Base-by-base conservation (phyloP, 805 yeast genomes). In the Ogataea paraovalis region DNA sequence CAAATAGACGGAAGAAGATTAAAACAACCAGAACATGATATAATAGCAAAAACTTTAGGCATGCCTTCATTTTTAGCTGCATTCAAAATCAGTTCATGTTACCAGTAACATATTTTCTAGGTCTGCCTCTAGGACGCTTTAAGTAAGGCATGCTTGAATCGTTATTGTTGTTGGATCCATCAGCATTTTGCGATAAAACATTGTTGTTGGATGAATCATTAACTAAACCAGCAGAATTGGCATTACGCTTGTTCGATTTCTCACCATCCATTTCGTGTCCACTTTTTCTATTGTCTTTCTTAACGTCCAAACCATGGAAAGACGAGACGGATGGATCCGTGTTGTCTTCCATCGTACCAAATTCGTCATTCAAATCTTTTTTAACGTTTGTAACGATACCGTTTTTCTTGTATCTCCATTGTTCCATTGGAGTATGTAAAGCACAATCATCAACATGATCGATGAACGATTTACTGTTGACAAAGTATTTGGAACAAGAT, bases 391-490 rank as follows among this genome's bases (percentile, higher is more conserved):
- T 55, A 18, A 65, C 58, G 16, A 56, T 49, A 8, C 69, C 68
- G 48, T 61, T 65, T 37, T 63, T 65, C 43, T 62, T 64, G 47
- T 54, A 63, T 28, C 59, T 54, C 68, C 68, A 64, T 36, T 55
- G 57, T 28, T 67, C 65, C 68, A 44, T 65, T 27, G 68, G 68
- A 2, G 68, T 62, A 39, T 56, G 56, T 39, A 55, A 47, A 3
- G 90, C 84, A 64, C 92, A 85, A 16, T 73, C 78, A 23, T 71
- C 72, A 50, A 86, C 82, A 60, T 85, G 92, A 37, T 75, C 81
- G 27, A 85, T 71, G 60, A 85, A 86, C 2, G 66, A 66, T 50
- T 79, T 80, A 22, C 83, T 74, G 33, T 70, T 64, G 12, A 70
- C 67, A 56, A 85, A 86, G 70, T 71, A 70, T 48, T 71, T 69